phyloP scores from a whole-genome alignment of 352 stramenopile species.

The Plasmopara viticola region DNA sequence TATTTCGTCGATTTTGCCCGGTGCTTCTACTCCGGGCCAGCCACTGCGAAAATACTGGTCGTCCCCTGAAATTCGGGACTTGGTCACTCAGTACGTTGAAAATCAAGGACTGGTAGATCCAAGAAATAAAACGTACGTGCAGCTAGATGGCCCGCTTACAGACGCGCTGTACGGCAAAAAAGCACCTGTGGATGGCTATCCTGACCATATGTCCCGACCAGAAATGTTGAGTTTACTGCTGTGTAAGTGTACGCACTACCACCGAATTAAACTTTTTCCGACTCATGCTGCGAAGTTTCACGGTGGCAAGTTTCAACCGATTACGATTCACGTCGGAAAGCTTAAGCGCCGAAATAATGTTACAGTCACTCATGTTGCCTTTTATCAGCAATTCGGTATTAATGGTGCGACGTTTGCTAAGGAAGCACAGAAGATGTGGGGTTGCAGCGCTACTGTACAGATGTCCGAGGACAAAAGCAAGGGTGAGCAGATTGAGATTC shows the following conservation, averaged over 20 bases:
- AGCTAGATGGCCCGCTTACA: constrained; percentile 53
- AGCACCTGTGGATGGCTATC: constrained; percentile 45
- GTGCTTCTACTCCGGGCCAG: constrained; percentile 10
- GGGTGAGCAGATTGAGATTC: constrained; percentile 67
- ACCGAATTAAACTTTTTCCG: constrained; percentile 64
- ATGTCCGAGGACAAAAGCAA: constrained; percentile 53
- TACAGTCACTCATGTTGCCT: constrained; percentile 59
- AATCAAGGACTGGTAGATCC: constrained; percentile 45
- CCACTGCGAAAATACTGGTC: constrained; percentile 50
- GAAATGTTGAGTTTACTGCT: constrained; percentile 50
- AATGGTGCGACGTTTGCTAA: constrained; percentile 62
- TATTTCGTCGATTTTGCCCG: constrained; percentile 25
- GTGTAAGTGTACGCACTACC: constrained; percentile 60
- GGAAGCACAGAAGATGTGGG: constrained; percentile 80
- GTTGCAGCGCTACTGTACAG: constrained; percentile 56
- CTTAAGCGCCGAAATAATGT: constrained; percentile 71
- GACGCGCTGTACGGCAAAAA: constrained; percentile 77
- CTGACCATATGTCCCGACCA: constrained; percentile 43
- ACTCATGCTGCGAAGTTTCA: constrained; percentile 60
- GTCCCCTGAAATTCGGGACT: constrained; percentile 42
- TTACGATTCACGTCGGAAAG: constrained; percentile 59
- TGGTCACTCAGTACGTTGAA: constrained; percentile 59
- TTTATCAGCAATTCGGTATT: constrained; percentile 78
- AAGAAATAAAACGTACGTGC: constrained; percentile 62
- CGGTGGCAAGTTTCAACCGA: constrained; percentile 46